A percentile compares a stretch with the other conserved stretches of the same genome.
These are phyloP conservation scores for Irpex sp. DNA, from an alignment of 1,284 basidiomycete species.

Conservation along the genomic window DNA sequence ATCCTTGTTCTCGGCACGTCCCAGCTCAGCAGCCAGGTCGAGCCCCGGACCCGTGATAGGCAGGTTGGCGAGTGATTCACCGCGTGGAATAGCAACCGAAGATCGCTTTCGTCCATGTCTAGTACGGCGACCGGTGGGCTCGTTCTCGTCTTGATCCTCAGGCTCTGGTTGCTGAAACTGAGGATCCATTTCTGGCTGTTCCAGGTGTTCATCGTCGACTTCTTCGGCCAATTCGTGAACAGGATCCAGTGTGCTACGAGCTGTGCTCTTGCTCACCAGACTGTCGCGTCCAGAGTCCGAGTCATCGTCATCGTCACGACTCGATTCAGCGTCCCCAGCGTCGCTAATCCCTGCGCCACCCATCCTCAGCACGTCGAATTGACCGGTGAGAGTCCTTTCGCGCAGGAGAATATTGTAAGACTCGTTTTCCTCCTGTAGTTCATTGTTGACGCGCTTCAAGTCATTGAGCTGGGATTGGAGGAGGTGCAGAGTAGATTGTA, in stretches of 20 bases:
- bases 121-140: constrained; percentile 35
- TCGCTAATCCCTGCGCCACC: constrained; percentile 42
- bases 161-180: constrained; percentile 29
- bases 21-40: constrained; percentile 87
- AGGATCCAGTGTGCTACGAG: constrained; percentile 39
- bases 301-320: constrained; percentile 26
- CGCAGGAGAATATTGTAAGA: constrained; percentile 89
- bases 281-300: constrained; percentile 33
- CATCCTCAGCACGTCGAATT: constrained; percentile 72
- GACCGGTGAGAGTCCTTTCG: constrained; percentile 85
- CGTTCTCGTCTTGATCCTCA: constrained; percentile 24
- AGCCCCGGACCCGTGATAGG: constrained; percentile 84
- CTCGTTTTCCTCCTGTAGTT: constrained; percentile 90
- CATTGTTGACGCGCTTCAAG: constrained; percentile 75
- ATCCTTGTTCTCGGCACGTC: constrained; percentile 81
- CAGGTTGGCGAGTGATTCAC: constrained; percentile 75
- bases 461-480: constrained; percentile 76
- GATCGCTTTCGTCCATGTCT: constrained; percentile 52
- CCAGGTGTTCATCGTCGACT: constrained; percentile 45
- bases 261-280: constrained; percentile 44
- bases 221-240: constrained; percentile 28
- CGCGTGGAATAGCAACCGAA: constrained; percentile 47
- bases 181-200: constrained; percentile 35
- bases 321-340: constrained; percentile 31
- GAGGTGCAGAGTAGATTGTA: constrained; percentile 73